Base-by-base conservation (phyloP, 2,329 filamentous ascomycete genomes). In the Mariannaea elegans region DNA sequence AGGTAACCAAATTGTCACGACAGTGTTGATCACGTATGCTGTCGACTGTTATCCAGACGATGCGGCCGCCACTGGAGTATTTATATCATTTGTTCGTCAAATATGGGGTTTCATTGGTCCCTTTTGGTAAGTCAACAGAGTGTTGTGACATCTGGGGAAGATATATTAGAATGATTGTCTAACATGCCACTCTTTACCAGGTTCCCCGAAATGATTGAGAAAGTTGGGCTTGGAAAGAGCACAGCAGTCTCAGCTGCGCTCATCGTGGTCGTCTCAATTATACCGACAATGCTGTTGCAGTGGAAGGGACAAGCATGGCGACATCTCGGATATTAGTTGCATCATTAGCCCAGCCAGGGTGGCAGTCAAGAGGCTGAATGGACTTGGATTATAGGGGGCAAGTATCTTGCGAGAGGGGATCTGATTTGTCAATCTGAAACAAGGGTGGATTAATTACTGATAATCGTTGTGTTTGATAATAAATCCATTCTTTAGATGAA, bases 1-100 rank as follows among this genome's bases (percentile, higher is more conserved):
- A 4, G 86, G 86, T 0, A 87, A 87, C 59, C 86, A 88, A 70
- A 81, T 88, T 32, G 78, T 87, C 14, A 87, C 86, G 0, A 88
- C 86, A 0, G 81, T 87, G 2, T 67, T 86, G 36, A 82, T 87
- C n/a, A 87, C 86, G 0, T 88, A 87, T 68, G 80, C 84, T 0
- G 81, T 88, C 1, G 86, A 88, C 64, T 85, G 83, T 65, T 81
- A 86, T 61, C 78, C 75, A 3, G 76, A 83, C 18, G 78, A 85
- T 34, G 77, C 84, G 0, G 81, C 81, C 1, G 81, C 81, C 53
- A 79, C 87, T n/a, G 86, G 85, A 3, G 84, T 86, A 0, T 87
- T 87, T 59, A 79, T 88, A 61, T 86, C 80, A 3, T 77, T 87
- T 52, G 79, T 86, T 2, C 76, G 85, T 7, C 81, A 84, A 42